phyloP scores from a whole-genome alignment of 2,329 filamentous ascomycete genomes.

The Diaporthe destruens region DNA sequence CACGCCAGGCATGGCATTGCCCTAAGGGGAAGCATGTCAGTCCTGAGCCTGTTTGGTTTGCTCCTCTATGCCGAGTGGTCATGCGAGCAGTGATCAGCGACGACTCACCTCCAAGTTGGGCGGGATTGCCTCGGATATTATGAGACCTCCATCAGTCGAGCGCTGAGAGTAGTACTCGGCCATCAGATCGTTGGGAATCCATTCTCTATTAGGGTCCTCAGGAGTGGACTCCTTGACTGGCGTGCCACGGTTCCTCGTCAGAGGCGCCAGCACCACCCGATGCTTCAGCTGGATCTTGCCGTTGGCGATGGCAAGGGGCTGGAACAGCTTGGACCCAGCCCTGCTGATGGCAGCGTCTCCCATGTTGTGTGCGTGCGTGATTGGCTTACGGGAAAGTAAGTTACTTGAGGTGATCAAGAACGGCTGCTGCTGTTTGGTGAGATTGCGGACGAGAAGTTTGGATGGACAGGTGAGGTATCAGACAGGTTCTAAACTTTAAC shows the following conservation, averaged over 20 bases:
- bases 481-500: conserved; percentile 24
- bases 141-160: conserved; percentile 35
- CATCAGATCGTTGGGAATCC: conserved; percentile 39
- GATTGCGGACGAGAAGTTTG: background rate
- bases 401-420: background rate
- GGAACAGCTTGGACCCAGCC: conserved; percentile 48
- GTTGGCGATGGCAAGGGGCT: conserved; percentile 51
- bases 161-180: conserved; percentile 40
- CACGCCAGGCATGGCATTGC: conserved; percentile 54
- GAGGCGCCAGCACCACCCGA: conserved; percentile 41
- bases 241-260: conserved; percentile 41
- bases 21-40: conserved; percentile 12
- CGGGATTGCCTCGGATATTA: conserved; percentile 39
- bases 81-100: background rate
- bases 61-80: background rate
- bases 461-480: conserved; percentile 8
- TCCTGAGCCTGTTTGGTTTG: background rate
- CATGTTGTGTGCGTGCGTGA: conserved; percentile 12
- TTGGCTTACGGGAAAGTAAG: background rate
- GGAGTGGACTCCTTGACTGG: conserved; percentile 36
- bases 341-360: conserved; percentile 41
- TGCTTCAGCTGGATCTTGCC: conserved; percentile 39
- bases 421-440: conserved; percentile 10
- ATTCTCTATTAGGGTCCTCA: conserved; percentile 38
- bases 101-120: conserved; percentile 34